These are phyloP conservation scores for Catenaria anguillulae DNA, from an alignment of 371 early-diverging fungal species.

Conservation along the genomic window DNA sequence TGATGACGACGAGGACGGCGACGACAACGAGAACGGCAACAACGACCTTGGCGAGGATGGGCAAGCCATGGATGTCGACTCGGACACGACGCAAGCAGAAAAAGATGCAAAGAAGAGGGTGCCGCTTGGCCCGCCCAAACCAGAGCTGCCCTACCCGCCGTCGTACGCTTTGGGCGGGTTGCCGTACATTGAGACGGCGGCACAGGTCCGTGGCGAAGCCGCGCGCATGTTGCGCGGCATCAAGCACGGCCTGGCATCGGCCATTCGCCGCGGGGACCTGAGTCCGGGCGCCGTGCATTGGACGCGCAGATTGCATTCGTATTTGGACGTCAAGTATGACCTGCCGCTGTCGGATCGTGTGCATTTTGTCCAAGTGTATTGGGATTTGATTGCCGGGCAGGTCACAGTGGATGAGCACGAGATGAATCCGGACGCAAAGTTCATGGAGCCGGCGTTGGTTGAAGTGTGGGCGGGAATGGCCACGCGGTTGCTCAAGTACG, in stretches of 20 bases:
- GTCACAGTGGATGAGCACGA: background rate
- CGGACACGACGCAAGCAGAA: background rate
- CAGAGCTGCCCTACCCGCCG: background rate
- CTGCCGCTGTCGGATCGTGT: background rate
- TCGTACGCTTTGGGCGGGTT: background rate
- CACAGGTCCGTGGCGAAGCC: background rate
- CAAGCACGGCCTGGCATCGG: background rate
- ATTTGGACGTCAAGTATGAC: background rate
- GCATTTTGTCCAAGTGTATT: background rate
- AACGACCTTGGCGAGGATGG: background rate
- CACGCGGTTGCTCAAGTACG: slow-evolving; percentile 1
- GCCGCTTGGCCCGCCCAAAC: background rate
- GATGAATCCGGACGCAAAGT: no score
- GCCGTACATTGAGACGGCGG: background rate
- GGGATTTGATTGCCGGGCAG: background rate
- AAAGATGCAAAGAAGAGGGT: background rate
- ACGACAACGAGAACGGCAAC: background rate
- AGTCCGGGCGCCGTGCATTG: background rate
- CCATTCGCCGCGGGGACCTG: background rate
- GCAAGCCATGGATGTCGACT: background rate
- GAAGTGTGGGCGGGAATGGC: background rate
- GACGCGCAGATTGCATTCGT: background rate
- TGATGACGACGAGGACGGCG: background rate
- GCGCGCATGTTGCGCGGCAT: background rate
- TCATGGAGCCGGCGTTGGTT: background rate